Evolutionary conservation across 257 asterid genomes (phyloP).

Genomic region (Nicotiana sylvestris): DNA sequence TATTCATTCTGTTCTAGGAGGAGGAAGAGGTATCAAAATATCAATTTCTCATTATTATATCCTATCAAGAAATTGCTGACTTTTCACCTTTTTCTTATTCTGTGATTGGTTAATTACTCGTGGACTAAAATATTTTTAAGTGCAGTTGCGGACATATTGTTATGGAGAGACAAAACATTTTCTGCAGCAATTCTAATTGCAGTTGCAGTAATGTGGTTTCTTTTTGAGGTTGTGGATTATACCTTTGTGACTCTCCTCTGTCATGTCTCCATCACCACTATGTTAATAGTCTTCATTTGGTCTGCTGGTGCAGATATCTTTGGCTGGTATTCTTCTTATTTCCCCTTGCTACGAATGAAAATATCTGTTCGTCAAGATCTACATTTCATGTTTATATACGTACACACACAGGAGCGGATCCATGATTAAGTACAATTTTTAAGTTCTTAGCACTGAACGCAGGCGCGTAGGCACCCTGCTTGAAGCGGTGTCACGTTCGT

Average conservation of each 20-base stretch:
- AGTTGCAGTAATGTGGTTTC: constrained; percentile 46
- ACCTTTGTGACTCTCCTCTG: constrained; percentile 44
- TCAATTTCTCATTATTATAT: background rate
- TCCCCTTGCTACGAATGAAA: background rate
- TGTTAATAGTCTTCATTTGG: constrained; percentile 57
- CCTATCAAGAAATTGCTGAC: too few species aligned
- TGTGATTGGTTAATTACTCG: background rate
- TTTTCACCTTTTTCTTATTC: too few species aligned
- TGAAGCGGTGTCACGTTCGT: too few species aligned
- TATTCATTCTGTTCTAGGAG: constrained; percentile 47
- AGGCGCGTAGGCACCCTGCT: too few species aligned
- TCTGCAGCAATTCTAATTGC: constrained; percentile 45
- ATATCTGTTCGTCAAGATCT: too few species aligned
- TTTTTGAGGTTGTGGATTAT: constrained; percentile 53
- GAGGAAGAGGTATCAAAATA: constrained; percentile 40
- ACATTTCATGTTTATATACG: too few species aligned
- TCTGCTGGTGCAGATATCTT: constrained; percentile 34
- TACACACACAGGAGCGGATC: background rate
- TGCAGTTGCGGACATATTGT: constrained; percentile 52
- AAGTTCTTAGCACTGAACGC: background rate
- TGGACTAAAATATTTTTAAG: background rate
- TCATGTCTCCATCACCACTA: constrained; percentile 48
- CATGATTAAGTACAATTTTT: background rate
- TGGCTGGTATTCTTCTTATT: constrained; percentile 31
- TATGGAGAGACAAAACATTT: constrained; percentile 49